phyloP scores from a whole-genome alignment of 345 rosid genomes.

The Triadica sebifera region DNA sequence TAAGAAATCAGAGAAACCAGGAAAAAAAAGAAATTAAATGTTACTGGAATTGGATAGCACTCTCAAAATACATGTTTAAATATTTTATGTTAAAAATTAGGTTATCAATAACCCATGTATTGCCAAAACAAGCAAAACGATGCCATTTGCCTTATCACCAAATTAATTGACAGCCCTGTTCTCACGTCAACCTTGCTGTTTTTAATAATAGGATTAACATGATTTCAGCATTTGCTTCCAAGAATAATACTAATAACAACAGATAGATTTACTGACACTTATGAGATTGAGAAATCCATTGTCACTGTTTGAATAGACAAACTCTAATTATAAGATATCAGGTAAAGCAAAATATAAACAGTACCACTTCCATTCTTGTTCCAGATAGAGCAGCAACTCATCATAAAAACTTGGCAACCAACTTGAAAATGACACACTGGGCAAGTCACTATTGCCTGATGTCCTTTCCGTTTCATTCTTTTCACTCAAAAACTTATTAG shows the following conservation, averaged over 20 bases:
- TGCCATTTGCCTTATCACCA: not conserved
- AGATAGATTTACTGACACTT: conserved; percentile 10
- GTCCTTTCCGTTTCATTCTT: conserved; percentile 56
- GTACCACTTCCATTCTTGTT: conserved; percentile 99
- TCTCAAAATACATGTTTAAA: not conserved
- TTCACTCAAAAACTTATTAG: conserved; percentile 56
- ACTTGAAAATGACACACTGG: conserved; percentile 55
- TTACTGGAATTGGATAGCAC: not conserved
- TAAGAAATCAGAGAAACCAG: too few relatives aligned
- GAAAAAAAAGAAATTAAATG: not conserved
- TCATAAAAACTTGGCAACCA: conserved; percentile 97
- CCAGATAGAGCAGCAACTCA: conserved; percentile 87
- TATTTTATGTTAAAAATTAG: not conserved
- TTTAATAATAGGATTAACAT: not conserved
- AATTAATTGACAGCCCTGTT: not conserved
- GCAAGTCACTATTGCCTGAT: conserved; percentile 44
- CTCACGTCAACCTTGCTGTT: not conserved
- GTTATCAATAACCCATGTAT: not conserved
- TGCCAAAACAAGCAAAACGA: not conserved
- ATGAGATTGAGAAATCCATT: conserved; percentile 9
- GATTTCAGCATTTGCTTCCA: not conserved
- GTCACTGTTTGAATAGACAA: not conserved
- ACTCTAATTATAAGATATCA: not conserved
- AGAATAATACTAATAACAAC: conserved; percentile 6
- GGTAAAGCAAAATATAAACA: conserved; percentile 8